These are phyloP conservation scores for Claviceps arundinis DNA, from an alignment of 2,329 filamentous ascomycete species.

Conservation along the genomic window DNA sequence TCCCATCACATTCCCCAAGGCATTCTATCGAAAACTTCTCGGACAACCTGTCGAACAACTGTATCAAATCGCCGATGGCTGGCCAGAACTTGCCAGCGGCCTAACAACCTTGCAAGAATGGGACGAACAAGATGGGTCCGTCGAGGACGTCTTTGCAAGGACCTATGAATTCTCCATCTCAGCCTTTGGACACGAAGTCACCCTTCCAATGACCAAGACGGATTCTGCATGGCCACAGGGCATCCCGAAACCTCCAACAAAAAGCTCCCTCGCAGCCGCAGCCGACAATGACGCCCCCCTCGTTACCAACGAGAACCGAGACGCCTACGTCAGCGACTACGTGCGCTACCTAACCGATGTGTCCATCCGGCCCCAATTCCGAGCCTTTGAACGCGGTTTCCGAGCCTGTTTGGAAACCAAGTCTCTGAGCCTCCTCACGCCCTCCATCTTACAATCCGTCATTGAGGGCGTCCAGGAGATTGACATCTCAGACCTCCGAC, in stretches of 20 bases:
- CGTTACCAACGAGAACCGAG: constrained; percentile 72
- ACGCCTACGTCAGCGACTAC: constrained; percentile 72
- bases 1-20: constrained; percentile 76
- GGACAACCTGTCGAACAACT: constrained; percentile 54
- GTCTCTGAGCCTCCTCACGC: constrained; percentile 58
- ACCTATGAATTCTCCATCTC: constrained; percentile 74
- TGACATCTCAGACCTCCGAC: constrained; percentile 59
- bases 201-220: constrained; percentile 38
- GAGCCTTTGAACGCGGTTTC: constrained; percentile 74
- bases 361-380: constrained; percentile 63
- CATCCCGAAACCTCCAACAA: constrained; percentile 15
- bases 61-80: constrained; percentile 72
- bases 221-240: constrained; percentile 41
- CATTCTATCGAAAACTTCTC: constrained; percentile 70
- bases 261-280: constrained; percentile 12
- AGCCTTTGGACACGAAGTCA: constrained; percentile 42
- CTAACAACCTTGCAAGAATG: constrained; percentile 62
- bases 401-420: constrained; percentile 57
- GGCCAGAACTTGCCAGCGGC: constrained; percentile 68
- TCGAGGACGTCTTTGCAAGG: constrained; percentile 69
- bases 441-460: constrained; percentile 57
- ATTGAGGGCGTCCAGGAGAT: constrained; percentile 78
- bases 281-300: constrained; percentile 43
- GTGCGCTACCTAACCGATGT: constrained; percentile 69
- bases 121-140: constrained; percentile 59